Evolutionary conservation across 768 basidiomycete genomes (phyloP).

Genomic region (Dacryopinax spathularia): DNA sequence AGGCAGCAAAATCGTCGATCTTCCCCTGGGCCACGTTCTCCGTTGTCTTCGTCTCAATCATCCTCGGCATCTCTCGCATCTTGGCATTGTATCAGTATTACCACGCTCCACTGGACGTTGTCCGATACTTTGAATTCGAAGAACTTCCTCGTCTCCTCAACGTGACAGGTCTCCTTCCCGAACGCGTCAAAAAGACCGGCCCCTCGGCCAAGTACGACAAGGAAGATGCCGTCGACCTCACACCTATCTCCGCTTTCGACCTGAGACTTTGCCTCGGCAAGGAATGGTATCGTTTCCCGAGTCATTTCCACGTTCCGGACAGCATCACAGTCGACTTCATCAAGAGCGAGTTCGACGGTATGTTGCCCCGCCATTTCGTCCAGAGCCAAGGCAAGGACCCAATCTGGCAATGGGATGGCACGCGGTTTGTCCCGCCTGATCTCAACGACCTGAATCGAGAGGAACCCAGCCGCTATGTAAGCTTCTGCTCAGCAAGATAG

Average conservation of each 20-base stretch:
- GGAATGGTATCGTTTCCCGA: slow-evolving; percentile 93
- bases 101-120: slow-evolving; percentile 67
- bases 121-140: slow-evolving; percentile 51
- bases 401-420: slow-evolving; percentile 49
- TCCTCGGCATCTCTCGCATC: slow-evolving; percentile 67
- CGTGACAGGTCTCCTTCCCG: slow-evolving; percentile 46
- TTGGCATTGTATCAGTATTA: slow-evolving; percentile 79
- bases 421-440: slow-evolving; percentile 42
- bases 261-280: slow-evolving; percentile 76
- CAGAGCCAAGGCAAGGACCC: slow-evolving; percentile 23
- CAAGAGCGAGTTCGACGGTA: slow-evolving; percentile 81
- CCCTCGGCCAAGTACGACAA: slow-evolving; percentile 26
- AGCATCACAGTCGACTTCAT: slow-evolving; percentile 74
- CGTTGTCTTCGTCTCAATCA: slow-evolving; percentile 46
- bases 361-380: slow-evolving; percentile 73
- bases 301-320: slow-evolving; percentile 75
- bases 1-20: slow-evolving; percentile 65
- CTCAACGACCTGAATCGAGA: slow-evolving; percentile 85
- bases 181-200: slow-evolving; percentile 27
- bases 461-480: slow-evolving; percentile 61
- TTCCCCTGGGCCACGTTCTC: slow-evolving; percentile 66
- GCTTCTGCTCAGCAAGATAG: slow-evolving; percentile 17
- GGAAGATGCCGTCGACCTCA: slow-evolving; percentile 44
- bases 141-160: slow-evolving; percentile 79
- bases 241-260: slow-evolving; percentile 52